Evolutionary conservation across 2,329 filamentous ascomycete genomes (phyloP), one percentile per base, ranked within the genome.

Genomic region (Magnaporthiopsis rhizophila): DNA sequence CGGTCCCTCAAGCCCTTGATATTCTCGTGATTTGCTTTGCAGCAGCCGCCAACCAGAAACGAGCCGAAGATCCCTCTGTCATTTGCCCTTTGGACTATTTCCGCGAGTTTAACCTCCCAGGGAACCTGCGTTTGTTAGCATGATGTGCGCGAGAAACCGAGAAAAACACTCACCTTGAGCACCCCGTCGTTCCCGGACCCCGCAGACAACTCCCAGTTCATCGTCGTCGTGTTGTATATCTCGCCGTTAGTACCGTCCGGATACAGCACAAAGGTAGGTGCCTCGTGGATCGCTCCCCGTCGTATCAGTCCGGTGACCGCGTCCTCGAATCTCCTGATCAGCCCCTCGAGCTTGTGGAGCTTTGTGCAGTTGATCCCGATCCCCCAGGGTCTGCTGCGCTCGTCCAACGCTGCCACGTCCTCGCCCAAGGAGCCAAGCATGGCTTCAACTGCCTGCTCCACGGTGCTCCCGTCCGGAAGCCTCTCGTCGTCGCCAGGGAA

Each of bases 321-420:
- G 3, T 74, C 76, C 69, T 88, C 84, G 62, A 84, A 88, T 61
- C 81, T 76, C 24, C 73, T 74, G 24, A 91, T 74, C 21, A 89
- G 74, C 0, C 74, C 70, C 2, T 82, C 80, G 36, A 91, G 77
- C 71, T 89, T 86, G 62, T 81, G 78, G 45, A 90, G 80, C 72
- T 88, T 89, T 53, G 82, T 89, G 72, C 87, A 90, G 73, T 90
- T 90, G 70, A 90, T 81, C 1, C 88, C 87, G 30, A 90, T 79
- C 0, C 83, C 87, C 82, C 83, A 87, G 0, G 87, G 87, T 3
- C 73, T 66, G 5, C 67, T 28, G 28, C 13, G 69, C 0, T 70
- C 69, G 7, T 72, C 28, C 0, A 15, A 9, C 18, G 28, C 3
- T 21, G 38, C 7, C 15, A 3, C 38, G 13, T 21, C 34, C 13